Evolutionary conservation across 257 asterid genomes (phyloP).

Genomic region (Przewalskia tangutica): DNA sequence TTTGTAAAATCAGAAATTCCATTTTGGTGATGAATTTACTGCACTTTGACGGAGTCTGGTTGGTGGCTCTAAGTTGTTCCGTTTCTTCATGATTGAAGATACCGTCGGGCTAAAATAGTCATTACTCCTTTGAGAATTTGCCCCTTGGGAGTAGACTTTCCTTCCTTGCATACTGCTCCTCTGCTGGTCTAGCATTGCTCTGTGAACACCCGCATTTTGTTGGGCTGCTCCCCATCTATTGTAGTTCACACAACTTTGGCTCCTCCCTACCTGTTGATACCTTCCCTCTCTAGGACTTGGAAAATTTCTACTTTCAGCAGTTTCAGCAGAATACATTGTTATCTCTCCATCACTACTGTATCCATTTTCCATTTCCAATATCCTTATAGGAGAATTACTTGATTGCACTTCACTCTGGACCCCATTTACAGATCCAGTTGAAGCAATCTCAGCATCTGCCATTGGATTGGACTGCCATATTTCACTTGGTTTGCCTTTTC

Average conservation of each 20-base stretch:
- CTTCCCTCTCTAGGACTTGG: conserved; percentile 63
- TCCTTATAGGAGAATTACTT: conserved; percentile 42
- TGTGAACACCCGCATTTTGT: conserved; percentile 38
- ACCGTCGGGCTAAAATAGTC: conserved; percentile 88
- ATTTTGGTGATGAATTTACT: conserved; percentile 72
- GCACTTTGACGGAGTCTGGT: conserved; percentile 45
- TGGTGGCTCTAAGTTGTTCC: conserved; percentile 42
- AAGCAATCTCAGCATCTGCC: conserved; percentile 51
- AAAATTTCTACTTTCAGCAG: conserved; percentile 89
- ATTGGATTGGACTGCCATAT: conserved; percentile 22
- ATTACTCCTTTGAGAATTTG: conserved; percentile 72
- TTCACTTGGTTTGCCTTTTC: conserved; percentile 17
- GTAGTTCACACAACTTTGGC: conserved; percentile 86
- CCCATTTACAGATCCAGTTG: conserved; percentile 86
- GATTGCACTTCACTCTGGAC: conserved; percentile 50
- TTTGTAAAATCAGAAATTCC: conserved; percentile 42
- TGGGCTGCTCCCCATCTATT: conserved; percentile 69
- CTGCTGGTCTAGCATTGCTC: conserved; percentile 56
- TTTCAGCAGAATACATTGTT: conserved; percentile 97
- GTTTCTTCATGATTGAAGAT: conserved; percentile 84
- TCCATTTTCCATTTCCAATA: conserved; percentile 35
- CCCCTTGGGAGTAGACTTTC: conserved; percentile 77
- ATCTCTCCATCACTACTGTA: conserved; percentile 95
- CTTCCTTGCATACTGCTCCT: conserved; percentile 55
- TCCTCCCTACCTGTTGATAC: conserved; percentile 62